A percentile compares a stretch with the other conserved stretches of the same genome.
Evolutionary conservation across 2,329 filamentous ascomycete genomes (phyloP).

Genomic region (Colletotrichum tropicicola): DNA sequence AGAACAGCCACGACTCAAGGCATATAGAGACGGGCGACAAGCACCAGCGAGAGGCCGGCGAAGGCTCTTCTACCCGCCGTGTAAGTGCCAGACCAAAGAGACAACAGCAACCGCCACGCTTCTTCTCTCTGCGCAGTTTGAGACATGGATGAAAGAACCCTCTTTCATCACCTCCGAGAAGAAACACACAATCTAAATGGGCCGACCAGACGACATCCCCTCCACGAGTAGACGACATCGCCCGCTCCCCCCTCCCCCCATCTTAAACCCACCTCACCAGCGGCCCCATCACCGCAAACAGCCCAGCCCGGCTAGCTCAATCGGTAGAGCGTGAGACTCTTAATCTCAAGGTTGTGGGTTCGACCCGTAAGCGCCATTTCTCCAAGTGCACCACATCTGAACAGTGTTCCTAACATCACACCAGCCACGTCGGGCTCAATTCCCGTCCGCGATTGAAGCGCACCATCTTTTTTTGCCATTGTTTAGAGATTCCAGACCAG

Average conservation of each 20-base stretch:
- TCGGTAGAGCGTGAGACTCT: conserved; percentile 80
- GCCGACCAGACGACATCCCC: no score
- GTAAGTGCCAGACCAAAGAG: no score
- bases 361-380: conserved; percentile 3
- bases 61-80: no score
- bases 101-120: no score
- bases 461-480: neutral
- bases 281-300: neutral
- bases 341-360: conserved; percentile 41
- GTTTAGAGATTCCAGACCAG: neutral
- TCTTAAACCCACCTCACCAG: neutral
- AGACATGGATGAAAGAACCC: no score
- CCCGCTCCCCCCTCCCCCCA: neutral
- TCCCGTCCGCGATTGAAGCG: conserved; percentile 20
- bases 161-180: no score
- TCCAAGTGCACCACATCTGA: neutral
- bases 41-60: no score
- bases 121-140: no score
- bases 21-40: no score
- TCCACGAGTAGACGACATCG: neutral
- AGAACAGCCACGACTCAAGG: no score
- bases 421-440: conserved; percentile 27
- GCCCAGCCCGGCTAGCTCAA: conserved; percentile 69
- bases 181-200: no score
- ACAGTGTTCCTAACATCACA: neutral